These are phyloP conservation scores for Jamesozyma piceae DNA, from an alignment of 805 yeast genomes.

Conservation along the genomic window DNA sequence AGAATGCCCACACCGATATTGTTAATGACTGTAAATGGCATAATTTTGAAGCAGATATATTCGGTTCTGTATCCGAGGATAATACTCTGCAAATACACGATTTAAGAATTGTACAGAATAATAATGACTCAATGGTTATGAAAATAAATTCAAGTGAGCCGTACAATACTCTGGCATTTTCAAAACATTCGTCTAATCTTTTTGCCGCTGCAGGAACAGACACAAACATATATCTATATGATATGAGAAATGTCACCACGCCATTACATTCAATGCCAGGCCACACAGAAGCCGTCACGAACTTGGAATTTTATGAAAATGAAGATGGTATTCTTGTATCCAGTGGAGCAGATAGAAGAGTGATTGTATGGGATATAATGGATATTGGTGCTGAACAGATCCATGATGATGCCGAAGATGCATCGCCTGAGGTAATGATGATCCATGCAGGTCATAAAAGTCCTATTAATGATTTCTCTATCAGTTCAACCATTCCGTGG, in stretches of 20 bases:
- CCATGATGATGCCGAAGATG: slow-evolving; percentile 85
- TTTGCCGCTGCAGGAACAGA: slow-evolving; percentile 65
- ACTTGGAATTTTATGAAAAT: slow-evolving; percentile 69
- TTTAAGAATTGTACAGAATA: slow-evolving; percentile 28
- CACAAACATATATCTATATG: slow-evolving; percentile 56
- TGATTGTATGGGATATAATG: slow-evolving; percentile 71
- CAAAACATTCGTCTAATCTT: slow-evolving; percentile 49
- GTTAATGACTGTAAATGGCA: slow-evolving; percentile 78
- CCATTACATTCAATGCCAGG: slow-evolving; percentile 67
- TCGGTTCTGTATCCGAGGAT: slow-evolving; percentile 74
- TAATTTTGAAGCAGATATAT: slow-evolving; percentile 37
- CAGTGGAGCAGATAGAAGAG: slow-evolving; percentile 67
- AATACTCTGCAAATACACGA: slow-evolving; percentile 47
- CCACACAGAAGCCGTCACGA: slow-evolving; percentile 63
- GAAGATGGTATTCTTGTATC: slow-evolving; percentile 70
- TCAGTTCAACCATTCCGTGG: slow-evolving; percentile 67
- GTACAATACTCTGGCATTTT: slow-evolving; percentile 58
- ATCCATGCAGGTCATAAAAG: slow-evolving; percentile 91
- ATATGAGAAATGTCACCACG: slow-evolving; percentile 42
- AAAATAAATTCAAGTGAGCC: slow-evolving; percentile 29
- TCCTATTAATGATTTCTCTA: slow-evolving; percentile 60
- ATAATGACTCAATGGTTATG: slow-evolving; percentile 15
- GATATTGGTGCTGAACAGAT: slow-evolving; percentile 78
- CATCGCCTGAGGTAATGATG: slow-evolving; percentile 79
- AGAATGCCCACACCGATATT: slow-evolving; percentile 40